A percentile compares a stretch with the other conserved stretches of the same genome.
These are phyloP conservation scores for Plectosphaerella sp. DNA, from an alignment of 2,329 filamentous ascomycete genomes.

Conservation along the genomic window DNA sequence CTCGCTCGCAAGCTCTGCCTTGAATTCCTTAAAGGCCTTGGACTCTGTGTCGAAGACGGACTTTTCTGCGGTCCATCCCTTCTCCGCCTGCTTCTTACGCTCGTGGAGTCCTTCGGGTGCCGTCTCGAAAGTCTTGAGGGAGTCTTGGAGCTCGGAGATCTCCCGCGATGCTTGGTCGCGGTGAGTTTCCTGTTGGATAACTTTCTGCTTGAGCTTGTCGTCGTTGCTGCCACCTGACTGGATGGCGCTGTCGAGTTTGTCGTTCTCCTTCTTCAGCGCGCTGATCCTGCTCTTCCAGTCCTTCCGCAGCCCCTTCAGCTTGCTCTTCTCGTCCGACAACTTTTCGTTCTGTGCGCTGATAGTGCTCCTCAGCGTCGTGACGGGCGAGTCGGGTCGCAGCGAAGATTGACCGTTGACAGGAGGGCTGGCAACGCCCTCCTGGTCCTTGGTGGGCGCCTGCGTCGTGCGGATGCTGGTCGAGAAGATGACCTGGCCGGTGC, in stretches of 20 bases:
- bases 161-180: constrained; percentile 62
- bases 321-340: constrained; percentile 63
- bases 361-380: constrained; percentile 71
- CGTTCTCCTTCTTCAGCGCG: constrained; percentile 67
- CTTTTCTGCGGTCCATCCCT: constrained; percentile 50
- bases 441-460: constrained; percentile 39
- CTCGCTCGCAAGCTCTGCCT: constrained; percentile 57
- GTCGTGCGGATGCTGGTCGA: constrained; percentile 67
- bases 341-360: constrained; percentile 69
- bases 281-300: constrained; percentile 70
- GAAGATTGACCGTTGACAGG: constrained; percentile 47
- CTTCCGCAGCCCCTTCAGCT: constrained; percentile 66
- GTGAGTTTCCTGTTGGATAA: constrained; percentile 70
- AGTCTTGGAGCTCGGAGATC: constrained; percentile 44
- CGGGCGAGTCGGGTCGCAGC: constrained; percentile 70
- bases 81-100: constrained; percentile 51
- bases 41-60: constrained; percentile 55
- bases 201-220: constrained; percentile 70
- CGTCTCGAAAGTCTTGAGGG: constrained; percentile 61
- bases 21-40: constrained; percentile 52
- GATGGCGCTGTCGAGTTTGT: constrained; percentile 61
- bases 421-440: constrained; percentile 28
- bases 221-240: constrained; percentile 68
- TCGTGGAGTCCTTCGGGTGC: constrained; percentile 59
- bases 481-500: constrained; percentile 62